A percentile compares a stretch with the other conserved stretches of the same genome.
Evolutionary conservation across 306 rosid genomes (phyloP).

Genomic region (Vigna nakashimae): DNA sequence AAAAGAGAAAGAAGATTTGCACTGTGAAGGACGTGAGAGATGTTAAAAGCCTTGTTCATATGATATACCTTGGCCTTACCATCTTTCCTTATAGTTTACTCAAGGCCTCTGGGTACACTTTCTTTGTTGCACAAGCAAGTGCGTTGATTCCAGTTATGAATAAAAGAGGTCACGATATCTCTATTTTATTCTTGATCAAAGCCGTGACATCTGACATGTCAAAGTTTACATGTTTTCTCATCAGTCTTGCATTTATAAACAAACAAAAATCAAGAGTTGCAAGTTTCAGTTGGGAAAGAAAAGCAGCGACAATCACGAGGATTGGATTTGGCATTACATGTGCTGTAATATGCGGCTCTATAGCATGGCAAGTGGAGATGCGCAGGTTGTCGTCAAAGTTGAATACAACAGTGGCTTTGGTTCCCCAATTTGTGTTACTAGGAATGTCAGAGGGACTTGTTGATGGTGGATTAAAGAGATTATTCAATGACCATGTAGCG

Average conservation of each 20-base stretch:
- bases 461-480: neutral
- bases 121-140: neutral
- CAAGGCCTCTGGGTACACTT: conserved; percentile 1
- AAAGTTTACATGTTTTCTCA: neutral
- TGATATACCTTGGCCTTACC: neutral
- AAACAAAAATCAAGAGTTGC: no score
- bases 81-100: neutral
- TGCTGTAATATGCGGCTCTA: neutral
- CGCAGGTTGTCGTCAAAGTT: neutral
- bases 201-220: neutral
- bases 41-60: conserved; percentile 8
- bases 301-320: neutral
- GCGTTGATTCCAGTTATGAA: neutral
- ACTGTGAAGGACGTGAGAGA: neutral
- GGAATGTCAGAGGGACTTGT: conserved; percentile 10
- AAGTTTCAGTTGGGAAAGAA: neutral
- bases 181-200: neutral
- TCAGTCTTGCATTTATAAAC: no score
- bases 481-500: neutral
- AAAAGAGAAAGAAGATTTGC: neutral
- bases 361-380: neutral
- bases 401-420: neutral
- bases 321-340: conserved; percentile 10
- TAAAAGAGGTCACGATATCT: neutral
- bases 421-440: conserved; percentile 13